phyloP scores from a whole-genome alignment of 75 land plant genomes.

The Sequoiadendron giganteum region DNA sequence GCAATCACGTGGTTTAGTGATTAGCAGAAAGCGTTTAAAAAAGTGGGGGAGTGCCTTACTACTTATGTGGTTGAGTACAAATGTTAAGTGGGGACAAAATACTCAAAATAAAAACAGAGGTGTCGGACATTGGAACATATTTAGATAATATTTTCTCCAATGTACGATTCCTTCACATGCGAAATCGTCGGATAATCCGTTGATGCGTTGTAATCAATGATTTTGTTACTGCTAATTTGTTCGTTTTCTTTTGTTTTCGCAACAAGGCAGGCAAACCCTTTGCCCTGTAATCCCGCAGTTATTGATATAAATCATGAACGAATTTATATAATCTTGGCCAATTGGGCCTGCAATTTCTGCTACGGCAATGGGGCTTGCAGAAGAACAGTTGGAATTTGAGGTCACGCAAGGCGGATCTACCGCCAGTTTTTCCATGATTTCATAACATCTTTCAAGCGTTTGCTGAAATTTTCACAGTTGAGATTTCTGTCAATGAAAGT shows the following conservation, averaged over 20 bases:
- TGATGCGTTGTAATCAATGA: not conserved
- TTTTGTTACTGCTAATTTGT: not conserved
- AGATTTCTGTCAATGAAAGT: too few relatives aligned
- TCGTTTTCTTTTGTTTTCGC: not conserved
- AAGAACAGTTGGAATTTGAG: not conserved
- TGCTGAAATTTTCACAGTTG: not conserved
- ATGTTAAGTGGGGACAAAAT: too few relatives aligned
- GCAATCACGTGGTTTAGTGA: too few relatives aligned
- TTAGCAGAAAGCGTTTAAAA: too few relatives aligned
- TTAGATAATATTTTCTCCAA: too few relatives aligned
- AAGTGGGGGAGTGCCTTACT: too few relatives aligned
- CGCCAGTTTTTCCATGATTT: constrained; percentile 11
- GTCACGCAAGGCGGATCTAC: not conserved
- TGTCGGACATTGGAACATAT: too few relatives aligned
- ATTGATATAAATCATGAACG: not conserved
- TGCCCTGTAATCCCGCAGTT: not conserved
- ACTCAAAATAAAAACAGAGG: too few relatives aligned
- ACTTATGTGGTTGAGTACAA: too few relatives aligned
- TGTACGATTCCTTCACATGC: too few relatives aligned
- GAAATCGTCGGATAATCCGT: not conserved
- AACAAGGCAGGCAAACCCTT: not conserved
- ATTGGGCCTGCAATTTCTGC: not conserved
- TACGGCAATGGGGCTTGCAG: not conserved
- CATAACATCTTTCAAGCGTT: not conserved
- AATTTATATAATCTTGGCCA: not conserved